These are phyloP conservation scores for Aspergillus fumigatus DNA, from an alignment of 2,329 filamentous ascomycete species.

Conservation along the genomic window DNA sequence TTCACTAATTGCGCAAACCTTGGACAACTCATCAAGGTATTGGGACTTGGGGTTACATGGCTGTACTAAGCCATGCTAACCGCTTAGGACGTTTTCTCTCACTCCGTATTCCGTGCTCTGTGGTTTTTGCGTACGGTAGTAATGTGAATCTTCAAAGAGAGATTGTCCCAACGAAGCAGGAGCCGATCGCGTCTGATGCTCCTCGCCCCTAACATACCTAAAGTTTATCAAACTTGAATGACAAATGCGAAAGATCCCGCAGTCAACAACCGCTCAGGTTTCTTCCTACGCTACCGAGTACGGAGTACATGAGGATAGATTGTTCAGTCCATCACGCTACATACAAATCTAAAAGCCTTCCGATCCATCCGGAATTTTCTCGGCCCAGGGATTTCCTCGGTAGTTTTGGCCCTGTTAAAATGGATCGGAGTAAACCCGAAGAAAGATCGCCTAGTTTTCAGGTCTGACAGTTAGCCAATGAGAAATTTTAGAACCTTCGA, in stretches of 20 bases:
- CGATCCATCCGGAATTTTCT: slow-evolving; percentile 7
- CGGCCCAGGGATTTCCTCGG: slow-evolving; percentile 12
- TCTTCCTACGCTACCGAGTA: background rate
- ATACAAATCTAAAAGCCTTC: background rate
- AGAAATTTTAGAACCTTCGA: background rate
- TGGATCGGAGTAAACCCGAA: slow-evolving; percentile 16
- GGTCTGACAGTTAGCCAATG: slow-evolving; percentile 4
- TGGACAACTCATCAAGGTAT: background rate
- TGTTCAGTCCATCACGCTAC: too few species aligned
- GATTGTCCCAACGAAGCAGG: background rate
- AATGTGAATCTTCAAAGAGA: background rate
- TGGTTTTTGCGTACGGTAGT: background rate
- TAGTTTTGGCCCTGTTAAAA: slow-evolving; percentile 12
- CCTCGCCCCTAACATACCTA: background rate
- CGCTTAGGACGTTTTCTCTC: background rate
- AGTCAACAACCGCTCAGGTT: too few species aligned
- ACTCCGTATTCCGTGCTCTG: background rate
- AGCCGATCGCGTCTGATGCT: background rate
- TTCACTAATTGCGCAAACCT: background rate
- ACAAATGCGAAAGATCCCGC: background rate
- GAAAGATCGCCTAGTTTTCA: slow-evolving; percentile 18
- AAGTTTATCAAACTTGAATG: background rate
- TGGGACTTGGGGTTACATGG: background rate
- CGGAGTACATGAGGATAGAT: background rate
- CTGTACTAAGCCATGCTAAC: background rate